These are phyloP conservation scores for Glonium stellatum DNA, from an alignment of 495 filamentous ascomycete genomes.

Conservation along the genomic window DNA sequence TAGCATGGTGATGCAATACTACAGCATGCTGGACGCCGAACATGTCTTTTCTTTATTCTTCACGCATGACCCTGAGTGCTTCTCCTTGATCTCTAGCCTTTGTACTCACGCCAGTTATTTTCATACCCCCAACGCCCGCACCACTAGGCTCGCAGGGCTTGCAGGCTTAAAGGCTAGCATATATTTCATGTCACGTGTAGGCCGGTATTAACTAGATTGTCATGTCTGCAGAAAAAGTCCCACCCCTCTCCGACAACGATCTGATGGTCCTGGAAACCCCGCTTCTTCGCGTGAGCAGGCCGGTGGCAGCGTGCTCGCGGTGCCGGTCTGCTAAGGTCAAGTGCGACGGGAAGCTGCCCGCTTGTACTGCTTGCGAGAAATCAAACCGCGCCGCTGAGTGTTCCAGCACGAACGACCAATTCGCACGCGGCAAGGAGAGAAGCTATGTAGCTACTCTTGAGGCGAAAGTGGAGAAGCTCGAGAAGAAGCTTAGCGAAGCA, in stretches of 20 bases:
- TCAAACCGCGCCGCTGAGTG: constrained; percentile 73
- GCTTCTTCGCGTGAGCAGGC: constrained; percentile 78
- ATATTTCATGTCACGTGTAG: background rate
- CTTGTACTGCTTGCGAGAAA: constrained; percentile 87
- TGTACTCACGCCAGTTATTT: background rate
- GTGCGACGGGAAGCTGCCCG: constrained; percentile 91
- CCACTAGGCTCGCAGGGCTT: too few relatives aligned
- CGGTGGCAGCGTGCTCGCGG: constrained; percentile 86
- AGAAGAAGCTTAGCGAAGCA: constrained; percentile 60
- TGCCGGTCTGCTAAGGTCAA: constrained; percentile 91
- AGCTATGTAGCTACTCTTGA: constrained; percentile 93
- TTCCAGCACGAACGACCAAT: constrained; percentile 89
- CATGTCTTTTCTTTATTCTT: background rate
- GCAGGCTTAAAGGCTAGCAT: background rate
- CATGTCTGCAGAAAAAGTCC: constrained; percentile 12
- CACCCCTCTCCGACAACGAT: constrained; percentile 7
- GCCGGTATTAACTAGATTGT: background rate
- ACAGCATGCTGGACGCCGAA: too few relatives aligned
- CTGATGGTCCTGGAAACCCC: constrained; percentile 58
- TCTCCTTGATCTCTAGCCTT: background rate
- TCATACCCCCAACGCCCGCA: background rate
- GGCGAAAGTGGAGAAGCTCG: constrained; percentile 76
- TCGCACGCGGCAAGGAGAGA: constrained; percentile 86
- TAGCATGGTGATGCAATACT: too few relatives aligned
- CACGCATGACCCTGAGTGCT: background rate